These are phyloP conservation scores for Pezicula radicicola DNA, from an alignment of 2,329 filamentous ascomycete genomes.

Conservation along the genomic window DNA sequence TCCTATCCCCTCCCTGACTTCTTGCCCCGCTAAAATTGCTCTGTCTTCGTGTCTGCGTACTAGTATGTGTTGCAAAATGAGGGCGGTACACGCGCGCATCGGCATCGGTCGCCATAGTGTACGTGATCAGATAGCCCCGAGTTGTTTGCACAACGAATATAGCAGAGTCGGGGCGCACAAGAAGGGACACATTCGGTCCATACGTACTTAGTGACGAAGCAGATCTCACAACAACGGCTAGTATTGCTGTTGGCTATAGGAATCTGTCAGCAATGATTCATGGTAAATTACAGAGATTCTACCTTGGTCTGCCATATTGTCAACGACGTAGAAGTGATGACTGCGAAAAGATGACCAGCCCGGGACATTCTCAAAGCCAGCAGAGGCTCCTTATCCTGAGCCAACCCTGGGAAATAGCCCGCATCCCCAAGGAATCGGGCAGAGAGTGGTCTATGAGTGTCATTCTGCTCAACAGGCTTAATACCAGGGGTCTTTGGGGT, in stretches of 20 bases:
- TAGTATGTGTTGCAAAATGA: constrained; percentile 67
- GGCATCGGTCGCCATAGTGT: constrained; percentile 83
- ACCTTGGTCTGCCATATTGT: constrained; percentile 98
- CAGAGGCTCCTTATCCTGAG: constrained; percentile 56
- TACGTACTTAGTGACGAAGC: constrained; percentile 76
- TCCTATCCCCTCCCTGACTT: constrained; percentile 49
- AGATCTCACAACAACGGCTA: constrained; percentile 83
- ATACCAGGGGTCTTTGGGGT: constrained; percentile 57
- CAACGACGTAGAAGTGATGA: constrained; percentile 79
- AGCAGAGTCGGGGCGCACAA: constrained; percentile 86
- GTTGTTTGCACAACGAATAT: constrained; percentile 89
- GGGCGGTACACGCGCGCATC: constrained; percentile 82
- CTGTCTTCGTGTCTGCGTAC: constrained; percentile 59
- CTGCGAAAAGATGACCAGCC: constrained; percentile 79
- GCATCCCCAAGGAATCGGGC: constrained; percentile 10
- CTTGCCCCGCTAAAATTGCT: constrained; percentile 55
- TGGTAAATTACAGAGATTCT: constrained; percentile 18
- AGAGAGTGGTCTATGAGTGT: constrained; percentile 31
- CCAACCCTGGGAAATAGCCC: constrained; percentile 6
- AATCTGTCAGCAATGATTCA: constrained; percentile 5
- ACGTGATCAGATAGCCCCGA: constrained; percentile 87
- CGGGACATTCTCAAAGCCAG: constrained; percentile 75
- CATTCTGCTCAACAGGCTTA: constrained; percentile 52
- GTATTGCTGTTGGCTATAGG: constrained; percentile 76
- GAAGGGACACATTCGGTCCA: constrained; percentile 77